phyloP scores from a whole-genome alignment of 179 eudicot genomes.

The Spergularia azorica region DNA sequence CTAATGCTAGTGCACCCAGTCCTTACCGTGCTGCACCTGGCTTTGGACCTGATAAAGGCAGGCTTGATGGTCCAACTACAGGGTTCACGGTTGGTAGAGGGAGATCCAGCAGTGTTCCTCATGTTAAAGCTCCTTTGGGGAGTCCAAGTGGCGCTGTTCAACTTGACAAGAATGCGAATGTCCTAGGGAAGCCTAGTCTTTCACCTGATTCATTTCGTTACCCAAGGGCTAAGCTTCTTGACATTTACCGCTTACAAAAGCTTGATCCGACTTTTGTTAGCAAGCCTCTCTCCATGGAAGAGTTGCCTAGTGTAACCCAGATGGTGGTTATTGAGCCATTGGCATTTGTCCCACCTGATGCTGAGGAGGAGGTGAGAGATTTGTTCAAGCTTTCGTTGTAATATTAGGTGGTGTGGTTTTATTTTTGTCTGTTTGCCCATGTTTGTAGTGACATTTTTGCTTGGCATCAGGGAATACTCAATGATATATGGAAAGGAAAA shows the following conservation, averaged over 20 bases:
- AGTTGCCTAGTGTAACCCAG: constrained; percentile 58
- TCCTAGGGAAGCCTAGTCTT: constrained; percentile 56
- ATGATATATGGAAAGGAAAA: constrained; percentile 85
- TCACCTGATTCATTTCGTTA: constrained; percentile 51
- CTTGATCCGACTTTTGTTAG: constrained; percentile 39
- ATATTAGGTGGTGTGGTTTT: not conserved
- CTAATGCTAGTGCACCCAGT: constrained; percentile 55
- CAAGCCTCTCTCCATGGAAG: constrained; percentile 57
- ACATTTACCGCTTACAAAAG: constrained; percentile 77
- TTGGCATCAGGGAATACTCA: constrained; percentile 56
- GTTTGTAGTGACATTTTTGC: no score
- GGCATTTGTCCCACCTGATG: constrained; percentile 79
- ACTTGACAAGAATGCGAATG: constrained; percentile 40
- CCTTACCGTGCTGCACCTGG: constrained; percentile 93
- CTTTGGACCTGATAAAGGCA: constrained; percentile 78
- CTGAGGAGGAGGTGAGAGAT: constrained; percentile 72
- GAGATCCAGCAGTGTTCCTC: constrained; percentile 50
- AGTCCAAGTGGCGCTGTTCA: constrained; percentile 47
- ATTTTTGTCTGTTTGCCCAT: not conserved
- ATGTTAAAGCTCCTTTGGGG: constrained; percentile 46
- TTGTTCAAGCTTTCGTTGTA: not conserved
- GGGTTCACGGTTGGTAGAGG: constrained; percentile 93
- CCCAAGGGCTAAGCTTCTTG: constrained; percentile 91
- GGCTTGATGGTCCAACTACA: constrained; percentile 55
- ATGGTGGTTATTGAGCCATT: constrained; percentile 59